These are phyloP conservation scores for Penicillium parvum DNA, from an alignment of 495 filamentous ascomycete genomes.

Conservation along the genomic window DNA sequence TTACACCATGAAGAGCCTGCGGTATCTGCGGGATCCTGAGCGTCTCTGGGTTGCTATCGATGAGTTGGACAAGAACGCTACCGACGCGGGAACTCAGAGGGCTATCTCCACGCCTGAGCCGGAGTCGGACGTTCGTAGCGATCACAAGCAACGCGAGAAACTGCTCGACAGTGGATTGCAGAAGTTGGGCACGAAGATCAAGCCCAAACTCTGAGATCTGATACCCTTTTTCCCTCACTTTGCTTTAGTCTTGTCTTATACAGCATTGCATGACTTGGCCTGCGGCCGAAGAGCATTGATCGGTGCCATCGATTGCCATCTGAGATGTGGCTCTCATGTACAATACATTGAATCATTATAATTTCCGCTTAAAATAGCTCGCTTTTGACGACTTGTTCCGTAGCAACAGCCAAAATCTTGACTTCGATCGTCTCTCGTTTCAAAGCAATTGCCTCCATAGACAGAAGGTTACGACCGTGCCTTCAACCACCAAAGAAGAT, in stretches of 20 bases:
- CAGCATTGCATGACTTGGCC: slow-evolving; percentile 9
- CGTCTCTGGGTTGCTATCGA: slow-evolving; percentile 39
- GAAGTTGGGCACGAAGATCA: slow-evolving; percentile 26
- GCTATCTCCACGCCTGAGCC: slow-evolving; percentile 1
- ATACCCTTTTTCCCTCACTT: slow-evolving; percentile 21
- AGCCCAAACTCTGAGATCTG: slow-evolving; percentile 22
- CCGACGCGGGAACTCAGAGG: not conserved
- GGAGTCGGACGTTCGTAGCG: slow-evolving; percentile 5
- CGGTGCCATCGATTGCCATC: slow-evolving; percentile 13
- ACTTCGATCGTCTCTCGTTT: not conserved
- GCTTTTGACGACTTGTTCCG: slow-evolving; percentile 3
- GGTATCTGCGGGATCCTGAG: slow-evolving; percentile 37
- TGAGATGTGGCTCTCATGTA: slow-evolving; percentile 23
- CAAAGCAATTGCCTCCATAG: no score
- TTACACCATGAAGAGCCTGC: slow-evolving; percentile 38
- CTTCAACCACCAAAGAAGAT: slow-evolving; percentile 41
- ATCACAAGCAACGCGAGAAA: slow-evolving; percentile 16
- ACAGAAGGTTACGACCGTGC: no score
- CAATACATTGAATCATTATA: slow-evolving; percentile 31
- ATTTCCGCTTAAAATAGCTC: slow-evolving; percentile 13
- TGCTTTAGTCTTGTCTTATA: slow-evolving; percentile 8
- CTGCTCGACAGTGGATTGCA: slow-evolving; percentile 33
- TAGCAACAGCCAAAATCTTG: slow-evolving; percentile 1
- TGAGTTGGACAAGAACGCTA: slow-evolving; percentile 22
- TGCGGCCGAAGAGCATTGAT: slow-evolving; percentile 8